Evolutionary conservation across 495 filamentous ascomycete species (phyloP).

Genomic region (Apodospora peruviana): DNA sequence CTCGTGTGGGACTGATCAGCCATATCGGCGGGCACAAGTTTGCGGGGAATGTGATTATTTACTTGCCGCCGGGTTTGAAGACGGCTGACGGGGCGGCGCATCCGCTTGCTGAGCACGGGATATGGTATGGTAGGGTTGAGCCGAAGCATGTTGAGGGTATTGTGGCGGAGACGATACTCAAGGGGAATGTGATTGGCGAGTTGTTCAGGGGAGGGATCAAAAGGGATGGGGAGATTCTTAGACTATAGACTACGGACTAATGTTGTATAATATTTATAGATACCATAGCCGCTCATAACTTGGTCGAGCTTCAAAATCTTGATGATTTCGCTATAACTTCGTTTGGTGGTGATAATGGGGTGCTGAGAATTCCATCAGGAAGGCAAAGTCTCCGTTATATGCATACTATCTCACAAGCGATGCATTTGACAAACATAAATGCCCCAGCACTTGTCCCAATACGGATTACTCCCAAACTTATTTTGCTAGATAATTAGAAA

Average conservation of each 20-base stretch:
- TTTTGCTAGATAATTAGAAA: too few relatives aligned
- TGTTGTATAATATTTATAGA: not conserved
- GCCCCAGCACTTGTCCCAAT: not conserved
- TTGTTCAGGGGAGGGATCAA: slow-evolving; percentile 64
- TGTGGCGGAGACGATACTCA: slow-evolving; percentile 69
- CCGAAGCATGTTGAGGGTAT: slow-evolving; percentile 84
- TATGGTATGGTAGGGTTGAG: slow-evolving; percentile 91
- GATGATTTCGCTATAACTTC: not conserved
- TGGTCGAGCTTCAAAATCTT: not conserved
- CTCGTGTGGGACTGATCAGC: slow-evolving; percentile 68
- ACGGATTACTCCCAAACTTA: too few relatives aligned
- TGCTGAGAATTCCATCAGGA: too few relatives aligned
- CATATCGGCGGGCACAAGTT: slow-evolving; percentile 93
- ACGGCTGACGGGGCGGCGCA: slow-evolving; percentile 32
- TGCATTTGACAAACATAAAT: too few relatives aligned
- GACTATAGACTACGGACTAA: slow-evolving; percentile 16
- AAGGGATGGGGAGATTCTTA: slow-evolving; percentile 35
- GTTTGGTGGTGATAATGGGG: too few relatives aligned
- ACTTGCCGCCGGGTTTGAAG: slow-evolving; percentile 59
- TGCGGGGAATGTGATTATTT: slow-evolving; percentile 89
- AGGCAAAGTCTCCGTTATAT: not conserved
- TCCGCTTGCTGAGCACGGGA: slow-evolving; percentile 70
- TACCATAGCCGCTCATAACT: not conserved
- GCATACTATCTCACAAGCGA: not conserved
- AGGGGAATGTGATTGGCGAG: slow-evolving; percentile 68